These are phyloP conservation scores for Kernera saxatilis DNA, from an alignment of 345 rosid genomes.

Conservation along the genomic window DNA sequence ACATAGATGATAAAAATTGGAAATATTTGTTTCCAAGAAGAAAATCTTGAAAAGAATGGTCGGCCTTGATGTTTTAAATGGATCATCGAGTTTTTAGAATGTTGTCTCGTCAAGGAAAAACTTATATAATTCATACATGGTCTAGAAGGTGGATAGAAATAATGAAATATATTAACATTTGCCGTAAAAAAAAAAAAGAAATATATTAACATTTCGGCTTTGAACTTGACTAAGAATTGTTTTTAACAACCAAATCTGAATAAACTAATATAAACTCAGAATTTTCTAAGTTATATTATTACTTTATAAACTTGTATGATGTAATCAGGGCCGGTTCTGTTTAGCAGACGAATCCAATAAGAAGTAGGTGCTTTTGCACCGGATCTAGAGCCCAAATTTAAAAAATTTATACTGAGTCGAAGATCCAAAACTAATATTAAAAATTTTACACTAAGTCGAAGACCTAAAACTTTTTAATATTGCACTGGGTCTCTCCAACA, in stretches of 20 bases:
- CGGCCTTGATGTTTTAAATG: neutral
- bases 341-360: no score
- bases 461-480: no score
- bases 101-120: neutral
- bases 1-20: neutral
- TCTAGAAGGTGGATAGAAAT: neutral
- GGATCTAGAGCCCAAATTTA: no score
- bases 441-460: no score
- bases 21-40: neutral
- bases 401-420: no score
- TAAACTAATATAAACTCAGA: neutral
- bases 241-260: neutral
- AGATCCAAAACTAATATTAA: no score
- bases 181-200: no score
- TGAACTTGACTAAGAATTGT: neutral
- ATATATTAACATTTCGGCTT: neutral
- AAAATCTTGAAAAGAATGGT: neutral
- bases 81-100: neutral
- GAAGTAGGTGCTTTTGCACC: no score
- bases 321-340: no score
- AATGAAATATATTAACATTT: neutral
- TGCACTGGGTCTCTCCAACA: no score
- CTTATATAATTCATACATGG: neutral
- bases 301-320: no score
- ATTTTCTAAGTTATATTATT: neutral